Evolutionary conservation across 2,329 filamentous ascomycete species (phyloP).

Genomic region (Emydomyces testavorans): DNA sequence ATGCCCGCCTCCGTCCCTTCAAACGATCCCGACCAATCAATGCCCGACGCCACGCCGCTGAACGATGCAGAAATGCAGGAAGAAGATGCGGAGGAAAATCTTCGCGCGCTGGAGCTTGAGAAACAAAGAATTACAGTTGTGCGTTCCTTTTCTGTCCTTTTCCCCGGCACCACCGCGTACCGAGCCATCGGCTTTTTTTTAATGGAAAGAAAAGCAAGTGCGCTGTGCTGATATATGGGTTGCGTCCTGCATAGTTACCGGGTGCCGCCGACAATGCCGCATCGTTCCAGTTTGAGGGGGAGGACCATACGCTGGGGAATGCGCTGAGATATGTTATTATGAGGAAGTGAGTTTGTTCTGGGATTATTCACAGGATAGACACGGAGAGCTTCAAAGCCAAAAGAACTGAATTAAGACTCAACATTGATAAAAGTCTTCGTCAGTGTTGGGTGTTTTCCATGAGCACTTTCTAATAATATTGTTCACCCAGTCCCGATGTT

Average conservation of each 20-base stretch:
- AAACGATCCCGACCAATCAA: conserved; percentile 30
- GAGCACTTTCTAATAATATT: neutral
- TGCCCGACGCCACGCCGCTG: conserved; percentile 27
- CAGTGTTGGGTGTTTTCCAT: too few relatives aligned
- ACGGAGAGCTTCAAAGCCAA: neutral
- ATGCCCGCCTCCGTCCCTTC: conserved; percentile 34
- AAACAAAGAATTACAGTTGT: conserved; percentile 54
- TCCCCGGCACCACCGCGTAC: too few relatives aligned
- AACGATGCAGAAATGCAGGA: conserved; percentile 30
- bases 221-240: neutral
- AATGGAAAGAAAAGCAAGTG: too few relatives aligned
- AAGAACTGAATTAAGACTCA: too few relatives aligned
- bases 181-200: too few relatives aligned
- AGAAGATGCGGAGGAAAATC: conserved; percentile 39
- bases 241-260: conserved; percentile 51
- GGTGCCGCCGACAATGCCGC: conserved; percentile 76
- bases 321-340: conserved; percentile 90
- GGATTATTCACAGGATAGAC: neutral
- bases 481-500: conserved; percentile 61
- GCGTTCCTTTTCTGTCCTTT: too few relatives aligned
- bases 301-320: conserved; percentile 93
- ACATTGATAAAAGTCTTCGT: too few relatives aligned
- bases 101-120: conserved; percentile 38
- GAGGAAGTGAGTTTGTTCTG: conserved; percentile 69
- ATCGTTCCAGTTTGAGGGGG: conserved; percentile 85